These are phyloP conservation scores for Aspergillus intermedius DNA, from an alignment of 2,329 filamentous ascomycete species.

Conservation along the genomic window DNA sequence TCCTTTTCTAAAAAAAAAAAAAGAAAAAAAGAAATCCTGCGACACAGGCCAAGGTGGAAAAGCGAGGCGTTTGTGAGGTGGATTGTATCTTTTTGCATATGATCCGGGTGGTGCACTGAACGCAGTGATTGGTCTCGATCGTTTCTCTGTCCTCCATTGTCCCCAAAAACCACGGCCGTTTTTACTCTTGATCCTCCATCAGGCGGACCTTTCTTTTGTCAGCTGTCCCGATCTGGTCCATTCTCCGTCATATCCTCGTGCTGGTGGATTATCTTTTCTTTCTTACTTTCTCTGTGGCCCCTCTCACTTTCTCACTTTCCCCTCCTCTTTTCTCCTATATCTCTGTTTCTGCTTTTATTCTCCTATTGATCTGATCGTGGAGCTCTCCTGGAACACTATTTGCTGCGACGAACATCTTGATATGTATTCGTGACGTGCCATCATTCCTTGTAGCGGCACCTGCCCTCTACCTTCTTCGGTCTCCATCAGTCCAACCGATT, in stretches of 20 bases:
- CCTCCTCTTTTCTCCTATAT: not conserved
- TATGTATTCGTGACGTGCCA: constrained; percentile 22
- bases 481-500: constrained; percentile 1
- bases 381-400: constrained; percentile 2
- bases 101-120: constrained; percentile 2
- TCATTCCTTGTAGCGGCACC: constrained; percentile 22
- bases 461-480: constrained; percentile 7
- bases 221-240: not conserved
- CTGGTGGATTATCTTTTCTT: not conserved
- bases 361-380: constrained; percentile 4
- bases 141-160: not conserved
- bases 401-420: constrained; percentile 7
- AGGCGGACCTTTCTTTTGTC: not conserved
- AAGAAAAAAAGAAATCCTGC: not conserved
- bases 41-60: not conserved
- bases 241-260: not conserved
- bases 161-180: not conserved
- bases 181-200: constrained; percentile 2
- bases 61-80: not conserved
- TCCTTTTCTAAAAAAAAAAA: not conserved
- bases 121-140: constrained; percentile 1
- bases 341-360: not conserved
- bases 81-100: constrained; percentile 1
- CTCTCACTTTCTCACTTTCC: not conserved
- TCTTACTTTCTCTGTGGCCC: not conserved